Base-by-base conservation (phyloP, 164 flowering plant genomes). In the Annona cherimola region DNA sequence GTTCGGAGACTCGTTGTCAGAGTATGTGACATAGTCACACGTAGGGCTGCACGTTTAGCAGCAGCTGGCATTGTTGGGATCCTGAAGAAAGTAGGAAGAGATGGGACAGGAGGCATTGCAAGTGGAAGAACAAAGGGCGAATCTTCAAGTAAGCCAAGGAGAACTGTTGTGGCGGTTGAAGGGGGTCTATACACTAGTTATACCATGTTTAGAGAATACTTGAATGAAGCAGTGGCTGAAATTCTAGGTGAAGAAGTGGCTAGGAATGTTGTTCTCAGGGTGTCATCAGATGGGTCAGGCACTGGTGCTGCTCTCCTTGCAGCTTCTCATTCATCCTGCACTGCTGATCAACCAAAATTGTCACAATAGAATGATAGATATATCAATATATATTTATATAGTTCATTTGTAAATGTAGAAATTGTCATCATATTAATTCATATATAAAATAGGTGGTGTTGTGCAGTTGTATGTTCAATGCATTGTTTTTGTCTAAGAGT, bases 41-140 rank as follows among this genome's bases (percentile, higher is more conserved):
- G 89, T 9, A 82, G 97, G 73, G 97, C 97, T 67, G 99, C 97
- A 35, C 80, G 97, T 42, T 74, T 92, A 70, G 97, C 89, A 50
- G 99, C 99, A 55, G 99, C 99, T 4, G 99, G 96, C n/a, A 87
- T 94, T 70, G 97, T 86, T 35, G 99, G 97, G 19, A 89, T 94
- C 70, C 76, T 92, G 79, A 94, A 92, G 84, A 94, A 94, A 84
- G 87, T 90, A 18, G 97, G 99, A 4, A 82, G 98, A 71, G 99
- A 94, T 76, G 97, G 97, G 5, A 89, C 85, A 41, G 88, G 90
- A 11, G 94, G 96, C 54, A 71, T 83, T 4, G 68, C 85, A 0
- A 77, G 86, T 55, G 85, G 87, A 68, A 85, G 89, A 83, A 62
- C 73, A 42, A 86, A 75, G 68, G 78, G 77, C 42, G 83, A 75